Evolutionary conservation across 2,329 filamentous ascomycete genomes (phyloP), one percentile per base, ranked within the genome.

Genomic region (Polychaeton citri): DNA sequence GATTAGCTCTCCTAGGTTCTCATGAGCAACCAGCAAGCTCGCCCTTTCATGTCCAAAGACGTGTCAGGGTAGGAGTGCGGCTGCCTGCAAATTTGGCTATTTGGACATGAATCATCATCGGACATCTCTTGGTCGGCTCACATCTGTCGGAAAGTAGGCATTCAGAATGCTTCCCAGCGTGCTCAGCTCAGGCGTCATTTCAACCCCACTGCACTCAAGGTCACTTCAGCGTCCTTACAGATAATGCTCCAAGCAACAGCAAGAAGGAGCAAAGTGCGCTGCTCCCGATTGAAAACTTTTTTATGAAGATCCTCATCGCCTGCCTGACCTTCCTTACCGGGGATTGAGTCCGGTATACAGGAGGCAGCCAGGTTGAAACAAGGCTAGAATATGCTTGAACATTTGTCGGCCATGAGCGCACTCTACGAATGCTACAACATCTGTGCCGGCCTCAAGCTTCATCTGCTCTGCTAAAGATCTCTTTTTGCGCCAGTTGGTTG

Each of bases 21-120:
- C 24, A 28, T 7, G 12, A 15, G 15, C 24, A 28, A 28, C 24
- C 24, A 28, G 24, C 24, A 12, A 15, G 15, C 15, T 15, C 24
- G 24, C 24, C n/a, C 24, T 28, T 10, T 28, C 24, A 7, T 5
- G 24, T 28, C 4, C 24, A 12, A 15, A 28, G 24, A 28, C 24
- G 5, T 7, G 12, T 15, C 5, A 28, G 24, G 24, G 12, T 28
- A 15, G 24, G 24, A 28, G 12, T 12, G 24, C 24, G 24, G 24
- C 24, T 28, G 24, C 15, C 24, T 28, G 24, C 24, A 28, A 28
- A 28, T 28, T 28, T 28, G 24, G 24, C 24, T 28, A 28, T 28
- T 28, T 15, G 24, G 24, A 28, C 24, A 28, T 28, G 12, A 28
- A 4, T 28, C 24, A 28, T 28, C 24, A 28, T 10, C 24, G 24